These are phyloP conservation scores for Verticillium longisporum DNA, from an alignment of 2,329 filamentous ascomycete species.

Conservation along the genomic window DNA sequence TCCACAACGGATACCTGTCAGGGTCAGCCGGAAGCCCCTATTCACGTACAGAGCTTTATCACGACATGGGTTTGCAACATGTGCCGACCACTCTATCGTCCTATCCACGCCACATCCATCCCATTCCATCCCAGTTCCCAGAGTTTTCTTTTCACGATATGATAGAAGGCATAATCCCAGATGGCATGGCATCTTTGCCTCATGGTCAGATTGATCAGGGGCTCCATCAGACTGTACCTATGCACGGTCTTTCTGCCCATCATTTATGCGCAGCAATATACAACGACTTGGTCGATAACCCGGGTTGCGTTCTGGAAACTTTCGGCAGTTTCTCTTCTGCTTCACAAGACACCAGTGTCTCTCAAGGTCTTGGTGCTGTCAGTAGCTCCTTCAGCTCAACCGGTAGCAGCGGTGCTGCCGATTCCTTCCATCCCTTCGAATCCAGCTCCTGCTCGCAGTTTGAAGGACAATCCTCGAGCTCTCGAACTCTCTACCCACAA, in stretches of 20 bases:
- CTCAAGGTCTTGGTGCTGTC: neutral
- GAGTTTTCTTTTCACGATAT: constrained; percentile 1
- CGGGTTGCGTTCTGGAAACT: neutral
- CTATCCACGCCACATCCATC: constrained; percentile 2
- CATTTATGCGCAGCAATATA: neutral
- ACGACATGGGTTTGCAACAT: constrained; percentile 1
- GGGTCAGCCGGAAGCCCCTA: constrained; percentile 12
- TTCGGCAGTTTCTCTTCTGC: constrained; percentile 10
- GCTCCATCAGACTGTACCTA: neutral
- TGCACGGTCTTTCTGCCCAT: neutral
- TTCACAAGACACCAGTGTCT: neutral
- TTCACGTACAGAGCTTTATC: constrained; percentile 2
- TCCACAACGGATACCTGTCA: constrained; percentile 11
- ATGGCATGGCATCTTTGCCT: neutral
- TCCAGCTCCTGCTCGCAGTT: neutral
- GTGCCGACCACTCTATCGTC: constrained; percentile 2
- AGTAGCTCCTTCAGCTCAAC: constrained; percentile 5
- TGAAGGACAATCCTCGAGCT: neutral
- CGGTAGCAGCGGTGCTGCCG: neutral
- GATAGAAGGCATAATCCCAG: neutral
- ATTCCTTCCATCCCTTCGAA: neutral
- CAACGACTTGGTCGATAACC: neutral
- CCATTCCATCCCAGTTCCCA: neutral
- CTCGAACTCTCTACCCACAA: neutral
- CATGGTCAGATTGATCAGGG: neutral